Evolutionary conservation across 257 asterid species (phyloP).

Genomic region (Solanum appendiculatum): DNA sequence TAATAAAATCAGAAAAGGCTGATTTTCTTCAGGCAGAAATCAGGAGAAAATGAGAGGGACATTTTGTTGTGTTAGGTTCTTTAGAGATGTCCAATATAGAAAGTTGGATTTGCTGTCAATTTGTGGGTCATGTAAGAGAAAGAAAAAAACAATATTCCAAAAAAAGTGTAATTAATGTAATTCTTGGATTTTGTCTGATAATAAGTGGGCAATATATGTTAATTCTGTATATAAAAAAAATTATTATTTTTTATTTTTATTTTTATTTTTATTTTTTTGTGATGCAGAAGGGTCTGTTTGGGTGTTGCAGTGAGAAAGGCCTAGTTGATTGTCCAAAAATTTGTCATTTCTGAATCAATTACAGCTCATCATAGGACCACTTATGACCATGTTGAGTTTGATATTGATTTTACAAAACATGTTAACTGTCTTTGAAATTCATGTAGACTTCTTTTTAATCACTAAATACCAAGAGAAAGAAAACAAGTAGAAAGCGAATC

Average conservation of each 20-base stretch:
- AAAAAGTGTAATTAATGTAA: background rate
- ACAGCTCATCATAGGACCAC: constrained; percentile 13
- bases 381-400: background rate
- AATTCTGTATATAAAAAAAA: background rate
- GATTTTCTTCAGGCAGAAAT: background rate
- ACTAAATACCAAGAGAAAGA: background rate
- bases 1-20: background rate
- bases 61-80: background rate
- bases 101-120: background rate
- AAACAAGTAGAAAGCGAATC: background rate
- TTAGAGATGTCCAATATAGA: background rate
- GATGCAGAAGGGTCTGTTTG: background rate
- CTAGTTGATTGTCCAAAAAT: background rate
- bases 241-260: too few relatives aligned
- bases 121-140: background rate
- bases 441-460: background rate
- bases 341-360: background rate
- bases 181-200: background rate
- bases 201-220: background rate
- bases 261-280: too few relatives aligned
- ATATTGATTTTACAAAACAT: background rate
- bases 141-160: background rate
- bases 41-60: background rate
- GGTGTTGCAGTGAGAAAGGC: background rate
- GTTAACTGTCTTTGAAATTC: background rate